Evolutionary conservation across 495 filamentous ascomycete genomes (phyloP), one percentile per base, ranked within the genome.

Genomic region (Aspergillus affinis): DNA sequence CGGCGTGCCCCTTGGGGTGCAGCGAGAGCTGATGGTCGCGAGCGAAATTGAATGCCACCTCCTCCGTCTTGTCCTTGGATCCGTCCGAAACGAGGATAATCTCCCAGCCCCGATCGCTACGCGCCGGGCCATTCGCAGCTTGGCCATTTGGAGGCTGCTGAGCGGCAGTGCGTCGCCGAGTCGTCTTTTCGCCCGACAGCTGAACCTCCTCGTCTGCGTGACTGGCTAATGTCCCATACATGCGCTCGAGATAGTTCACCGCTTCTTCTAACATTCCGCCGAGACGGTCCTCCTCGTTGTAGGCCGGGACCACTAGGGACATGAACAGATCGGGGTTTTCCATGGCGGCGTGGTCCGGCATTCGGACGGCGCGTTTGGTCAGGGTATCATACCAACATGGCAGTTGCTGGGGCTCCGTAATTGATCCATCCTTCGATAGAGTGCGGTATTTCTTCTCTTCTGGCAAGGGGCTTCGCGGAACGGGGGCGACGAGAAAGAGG

Each of bases 71-170:
- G 77, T 99, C 94, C 32, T 78, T 89, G 55, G 89, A 93, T n/a
- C 93, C 95, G 72, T 99, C 94, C 51, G 92, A 90, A 50, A 99
- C 84, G 51, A 99, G 76, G n/a, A 99, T 75, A 60, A 99, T 93
- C 72, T 99, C 94, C 87, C 95, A 99, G 32, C 91, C 92, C 32
- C 76, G 79, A 19, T 60, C 57, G 5, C 8, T 15, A 13, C 55
- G 48, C 13, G 45, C 60, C 19, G 65, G 29, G 15, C 50, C 66
- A 36, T 59, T 57, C 8, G 67, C 62, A n/a, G 62, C 52, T 41
- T 59, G 60, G 57, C 65, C 71, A 48, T 69, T 67, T 1, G 55
- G 53, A 17, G 69, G 65, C 1, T 62, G 68, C 48, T 73, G 73
- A 3, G 48, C 60, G 6, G 64, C 59, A 32, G 74, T 77, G 27